Conservation (phyloP, 129 eudicot species). For the Dittrichia graveolens region DNA sequence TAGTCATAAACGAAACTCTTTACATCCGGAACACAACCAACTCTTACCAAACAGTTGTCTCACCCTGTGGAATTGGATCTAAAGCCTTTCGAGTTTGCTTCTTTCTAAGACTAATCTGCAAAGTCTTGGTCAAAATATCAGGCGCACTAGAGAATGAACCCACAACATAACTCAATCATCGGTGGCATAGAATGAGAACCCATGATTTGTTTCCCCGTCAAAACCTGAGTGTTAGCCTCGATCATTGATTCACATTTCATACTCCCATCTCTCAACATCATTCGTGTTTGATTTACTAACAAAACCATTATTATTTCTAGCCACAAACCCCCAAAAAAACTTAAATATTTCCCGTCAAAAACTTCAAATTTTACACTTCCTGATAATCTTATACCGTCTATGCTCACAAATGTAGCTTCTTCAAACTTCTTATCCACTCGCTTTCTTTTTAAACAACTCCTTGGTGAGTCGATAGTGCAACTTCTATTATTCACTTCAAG, state of each 20-base stretch:
- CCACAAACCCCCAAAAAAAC: conserved; percentile 24
- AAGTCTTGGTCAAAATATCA: conserved; percentile 70
- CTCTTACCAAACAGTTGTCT: conserved; percentile 41
- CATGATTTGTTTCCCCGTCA: conserved; percentile 9
- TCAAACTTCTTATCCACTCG: conserved; percentile 73
- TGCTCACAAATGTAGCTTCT: conserved; percentile 86
- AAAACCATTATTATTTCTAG: not conserved
- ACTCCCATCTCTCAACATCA: conserved; percentile 23
- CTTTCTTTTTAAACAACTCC: conserved; percentile 55
- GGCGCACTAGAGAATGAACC: conserved; percentile 51
- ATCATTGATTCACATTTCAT: conserved; percentile 4
- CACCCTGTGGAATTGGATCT: conserved; percentile 72
- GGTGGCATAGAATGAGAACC: conserved; percentile 11
- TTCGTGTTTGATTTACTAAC: not conserved
- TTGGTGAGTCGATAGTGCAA: conserved; percentile 62
- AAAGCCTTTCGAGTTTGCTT: conserved; percentile 59
- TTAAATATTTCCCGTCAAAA: conserved; percentile 54
- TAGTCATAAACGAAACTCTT: no score
- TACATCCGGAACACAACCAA: no score
- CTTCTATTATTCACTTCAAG: conserved; percentile 76
- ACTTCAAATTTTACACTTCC: conserved; percentile 88
- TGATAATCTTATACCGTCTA: conserved; percentile 64
- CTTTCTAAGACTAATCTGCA: conserved; percentile 63
- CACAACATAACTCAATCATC: conserved; percentile 19
- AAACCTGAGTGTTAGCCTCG: conserved; percentile 23